A percentile compares a stretch with the other conserved stretches of the same genome.
Conservation (phyloP, 208 protist species). For the Willaertia magna region DNA sequence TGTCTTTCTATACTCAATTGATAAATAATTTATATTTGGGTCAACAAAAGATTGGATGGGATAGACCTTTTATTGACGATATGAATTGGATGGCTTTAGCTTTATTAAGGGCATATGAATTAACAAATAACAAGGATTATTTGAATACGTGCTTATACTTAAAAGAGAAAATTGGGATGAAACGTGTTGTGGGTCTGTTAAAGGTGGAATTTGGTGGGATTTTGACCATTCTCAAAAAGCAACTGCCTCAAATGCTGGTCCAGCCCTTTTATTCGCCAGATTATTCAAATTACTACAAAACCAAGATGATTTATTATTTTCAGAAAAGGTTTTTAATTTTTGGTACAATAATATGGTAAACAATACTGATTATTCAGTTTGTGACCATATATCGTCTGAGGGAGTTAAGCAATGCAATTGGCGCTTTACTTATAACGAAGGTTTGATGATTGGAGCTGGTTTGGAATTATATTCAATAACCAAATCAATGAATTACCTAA, state of each 20-base stretch:
- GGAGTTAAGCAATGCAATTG: neutral
- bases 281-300: neutral
- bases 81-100: neutral
- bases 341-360: neutral
- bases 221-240: neutral
- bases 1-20: neutral
- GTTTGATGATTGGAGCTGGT: neutral
- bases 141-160: neutral
- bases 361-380: neutral
- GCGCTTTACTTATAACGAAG: conserved; percentile 2
- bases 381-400: neutral
- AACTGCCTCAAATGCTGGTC: neutral
- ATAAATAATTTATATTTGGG: neutral
- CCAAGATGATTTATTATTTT: neutral
- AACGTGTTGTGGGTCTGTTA: neutral
- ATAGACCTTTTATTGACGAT: neutral
- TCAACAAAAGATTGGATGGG: neutral
- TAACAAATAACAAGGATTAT: neutral
- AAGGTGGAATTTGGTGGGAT: neutral
- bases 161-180: neutral
- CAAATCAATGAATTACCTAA: neutral
- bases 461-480: neutral
- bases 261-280: neutral
- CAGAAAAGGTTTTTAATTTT: neutral
- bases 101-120: neutral